Percentiles rank a stretch among this genome's conserved stretches.
Evolutionary conservation across 148 eudicot genomes (phyloP).

Genomic region (Tetragonia tetragonoides): DNA sequence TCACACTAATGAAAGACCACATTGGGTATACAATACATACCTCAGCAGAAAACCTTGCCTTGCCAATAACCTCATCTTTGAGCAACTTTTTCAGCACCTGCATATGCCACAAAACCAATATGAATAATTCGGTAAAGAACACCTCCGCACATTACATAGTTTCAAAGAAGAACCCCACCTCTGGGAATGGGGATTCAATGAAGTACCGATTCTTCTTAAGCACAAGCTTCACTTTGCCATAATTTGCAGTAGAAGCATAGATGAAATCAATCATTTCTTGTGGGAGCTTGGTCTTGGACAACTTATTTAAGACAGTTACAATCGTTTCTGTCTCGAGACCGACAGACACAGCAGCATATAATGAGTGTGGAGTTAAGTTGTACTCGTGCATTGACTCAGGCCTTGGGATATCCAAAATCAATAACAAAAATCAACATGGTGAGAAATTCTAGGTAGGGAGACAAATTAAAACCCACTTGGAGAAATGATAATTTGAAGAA

Average conservation of each 20-base stretch:
- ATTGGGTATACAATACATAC: constrained; percentile 34
- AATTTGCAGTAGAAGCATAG: constrained; percentile 85
- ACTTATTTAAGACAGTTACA: constrained; percentile 70
- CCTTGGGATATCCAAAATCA: constrained; percentile 26
- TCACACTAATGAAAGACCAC: constrained; percentile 1
- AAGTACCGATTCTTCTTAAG: constrained; percentile 94
- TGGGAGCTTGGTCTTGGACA: constrained; percentile 93
- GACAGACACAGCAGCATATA: constrained; percentile 96
- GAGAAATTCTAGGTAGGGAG: not conserved
- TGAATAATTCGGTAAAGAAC: constrained; percentile 6
- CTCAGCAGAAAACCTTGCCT: constrained; percentile 70
- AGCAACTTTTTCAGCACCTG: constrained; percentile 82
- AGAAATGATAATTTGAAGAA: not conserved
- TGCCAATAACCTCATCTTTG: constrained; percentile 68
- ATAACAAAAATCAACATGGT: not conserved
- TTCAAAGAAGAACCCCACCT: constrained; percentile 45
- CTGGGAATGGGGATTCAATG: constrained; percentile 91
- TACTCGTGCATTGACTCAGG: constrained; percentile 90
- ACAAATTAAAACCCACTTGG: not conserved
- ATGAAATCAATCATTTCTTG: constrained; percentile 96
- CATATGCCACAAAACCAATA: constrained; percentile 17
- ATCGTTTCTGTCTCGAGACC: constrained; percentile 95
- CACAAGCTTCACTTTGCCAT: constrained; percentile 97
- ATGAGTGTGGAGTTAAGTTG: constrained; percentile 92
- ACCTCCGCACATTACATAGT: not conserved